Base-by-base conservation (phyloP, 768 basidiomycete species). In the Ramaria rubella region DNA sequence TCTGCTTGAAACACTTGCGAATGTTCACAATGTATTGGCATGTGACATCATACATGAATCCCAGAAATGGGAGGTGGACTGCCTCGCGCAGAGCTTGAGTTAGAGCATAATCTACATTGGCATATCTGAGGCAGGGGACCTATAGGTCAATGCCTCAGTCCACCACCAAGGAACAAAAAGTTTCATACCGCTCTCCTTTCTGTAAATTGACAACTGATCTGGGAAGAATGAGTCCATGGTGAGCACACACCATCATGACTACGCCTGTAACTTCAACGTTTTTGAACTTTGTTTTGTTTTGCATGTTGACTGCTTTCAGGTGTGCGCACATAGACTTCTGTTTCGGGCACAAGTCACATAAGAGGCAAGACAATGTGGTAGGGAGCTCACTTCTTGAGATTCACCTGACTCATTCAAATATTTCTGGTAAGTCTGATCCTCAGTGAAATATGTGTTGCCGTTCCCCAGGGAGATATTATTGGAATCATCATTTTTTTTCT, bases 211-310 rank as follows among this genome's bases (percentile, higher is more conserved):
- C 15, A 7, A n/a, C n/a, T 7, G n/a, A 7, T 9, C 43, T 19
- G 4, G 58, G 42, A 14, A 58, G 31, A 27, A 64, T 26, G 34
- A 61, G 59, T 2, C 57, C 59, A 58, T 65, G 67, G 23, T 45
- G 58, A 8, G 34, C 34, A 45, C 65, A 66, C 33, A 63, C 52
- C 9, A 57, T 40, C 24, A 60, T 59, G 4, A 67, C 49, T 14
- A 64, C 60, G 5, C 66, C 66, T 11, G 64, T 64, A 17, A 63
- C 40, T 27, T 49, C 58, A 44, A 62, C 59, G 15, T 61, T 61
- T 44, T 61, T 62, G 52, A 64, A 65, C 27, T 65, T 68, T 30
- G 59, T 64, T 45, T 54, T 61, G 49, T 67, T 62, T 40, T 66
- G 64, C 38, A 62, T 61, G 43, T 62, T 62, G 3, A 64, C 62